Evolutionary conservation across 306 rosid species (phyloP), one percentile per base, ranked within the genome.

Genomic region (Cucurbita ficifolia): DNA sequence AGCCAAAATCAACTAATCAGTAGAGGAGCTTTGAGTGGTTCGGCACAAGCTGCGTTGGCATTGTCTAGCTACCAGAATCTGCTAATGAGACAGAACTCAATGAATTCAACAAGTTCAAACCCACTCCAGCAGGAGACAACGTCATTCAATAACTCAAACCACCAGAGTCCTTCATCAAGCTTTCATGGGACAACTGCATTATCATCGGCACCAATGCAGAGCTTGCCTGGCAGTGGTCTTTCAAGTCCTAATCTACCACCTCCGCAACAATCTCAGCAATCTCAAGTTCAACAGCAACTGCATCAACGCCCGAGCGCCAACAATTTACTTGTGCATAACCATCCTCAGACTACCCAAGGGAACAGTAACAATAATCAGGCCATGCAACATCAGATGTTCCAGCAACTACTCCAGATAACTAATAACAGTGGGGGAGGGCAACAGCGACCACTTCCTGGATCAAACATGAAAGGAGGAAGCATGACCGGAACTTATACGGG

Each of bases 21-120:
- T 72, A 86, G 87, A 58, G 87, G 97, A 77, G 81, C 88, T 78
- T 76, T 91, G 81, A 81, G 92, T 43, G 96, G 96, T 58, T 78
- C 96, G 24, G 88, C 96, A 6, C 97, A 89, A 81, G 88, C 96
- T 8, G 96, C 96, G 79, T 39, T 86, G 82, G 86, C 87, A 24
- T 81, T 89, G 76, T 69, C 86, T 48, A 83, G 29, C 80, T 95
- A 84, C 86, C 99, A 91, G 86, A 95, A 83, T 83, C 49, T 84
- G 78, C 88, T 90, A 16, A 63, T 82, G 82, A 88, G 92, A 77
- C 97, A 89, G 83, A 89, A 86, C 84, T 89, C 96, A 0, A 85
- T 86, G 89, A 93, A 84, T 77, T 87, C 96, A 46, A 87, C 96
- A 29, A 87, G 79, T 72, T 75, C 92, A 12, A 76, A 74, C 75